These are phyloP conservation scores for Terana coerulea DNA, from an alignment of 768 basidiomycete genomes.

Conservation along the genomic window DNA sequence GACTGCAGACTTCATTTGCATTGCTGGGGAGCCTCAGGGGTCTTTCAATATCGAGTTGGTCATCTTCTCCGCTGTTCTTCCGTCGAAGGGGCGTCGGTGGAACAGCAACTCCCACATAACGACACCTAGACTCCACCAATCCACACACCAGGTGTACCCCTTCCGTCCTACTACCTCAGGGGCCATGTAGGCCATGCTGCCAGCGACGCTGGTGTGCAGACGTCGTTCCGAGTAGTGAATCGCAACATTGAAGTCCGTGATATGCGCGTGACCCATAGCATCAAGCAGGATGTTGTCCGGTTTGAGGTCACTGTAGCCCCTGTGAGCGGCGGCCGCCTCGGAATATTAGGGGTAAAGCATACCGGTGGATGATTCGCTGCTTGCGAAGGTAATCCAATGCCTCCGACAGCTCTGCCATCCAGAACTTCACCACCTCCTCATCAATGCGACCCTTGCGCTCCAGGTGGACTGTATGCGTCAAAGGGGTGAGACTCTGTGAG, in stretches of 20 bases:
- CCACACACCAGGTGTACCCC: constrained; percentile 90
- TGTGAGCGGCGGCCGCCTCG: constrained; percentile 15
- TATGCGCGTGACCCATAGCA: constrained; percentile 88
- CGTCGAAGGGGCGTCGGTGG: constrained; percentile 82
- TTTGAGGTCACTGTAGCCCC: constrained; percentile 75
- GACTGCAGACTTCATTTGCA: constrained; percentile 54
- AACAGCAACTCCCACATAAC: constrained; percentile 89
- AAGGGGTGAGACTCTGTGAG: background rate
- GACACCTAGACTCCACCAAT: constrained; percentile 96
- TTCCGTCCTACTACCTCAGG: constrained; percentile 90
- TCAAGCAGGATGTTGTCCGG: constrained; percentile 97
- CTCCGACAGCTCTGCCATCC: constrained; percentile 82
- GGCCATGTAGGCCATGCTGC: constrained; percentile 99
- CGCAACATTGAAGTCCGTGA: constrained; percentile 99
- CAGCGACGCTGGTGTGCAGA: constrained; percentile 88
- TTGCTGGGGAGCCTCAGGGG: constrained; percentile 74
- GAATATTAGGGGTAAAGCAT: constrained; percentile 22
- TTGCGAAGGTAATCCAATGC: constrained; percentile 88
- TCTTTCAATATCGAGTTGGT: constrained; percentile 84
- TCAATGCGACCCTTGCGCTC: constrained; percentile 63
- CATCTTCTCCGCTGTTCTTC: constrained; percentile 85
- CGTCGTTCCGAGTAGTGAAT: constrained; percentile 94
- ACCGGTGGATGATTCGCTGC: constrained; percentile 95
- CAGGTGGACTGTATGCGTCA: constrained; percentile 63
- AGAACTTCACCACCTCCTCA: constrained; percentile 79